Base-by-base conservation (phyloP, 805 yeast species). In the Candida maris region DNA sequence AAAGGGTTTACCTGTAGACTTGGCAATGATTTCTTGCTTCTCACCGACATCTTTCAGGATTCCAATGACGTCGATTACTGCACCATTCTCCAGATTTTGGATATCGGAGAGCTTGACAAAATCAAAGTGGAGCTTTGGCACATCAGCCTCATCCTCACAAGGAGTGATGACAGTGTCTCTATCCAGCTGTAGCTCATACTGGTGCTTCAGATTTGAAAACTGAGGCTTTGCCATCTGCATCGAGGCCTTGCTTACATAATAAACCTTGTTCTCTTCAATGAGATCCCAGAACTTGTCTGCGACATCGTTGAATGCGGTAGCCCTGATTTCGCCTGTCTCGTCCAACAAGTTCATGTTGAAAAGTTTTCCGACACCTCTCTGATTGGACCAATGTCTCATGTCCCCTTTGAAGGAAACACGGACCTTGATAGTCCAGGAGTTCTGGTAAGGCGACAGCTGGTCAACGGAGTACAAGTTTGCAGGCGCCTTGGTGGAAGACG, bases 301-400 rank as follows among this genome's bases (percentile, higher is more conserved):
- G 51, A 75, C 73, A 25, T 86, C 91, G 59, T 85, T 85, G 63
- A 93, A 93, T 2, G 93, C 96, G 3, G 97, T 88, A 8, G 96
- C 97, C 54, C 93, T 75, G 50, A 93, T 93, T 66, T 93, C 97
- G 52, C 93, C 96, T 5, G 96, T 84, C 58, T 93, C 95, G 58
- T 93, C 98, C 39, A 91, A 65, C 40, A 93, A 78, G 49, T 87
- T 86, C 20, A 87, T 85, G 51, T 82, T 84, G 68, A 93, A 88
- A 41, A 93, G 71, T 60, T 85, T 85, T 37, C 98, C 98, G 45
- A 81, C 86, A 39, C 96, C 96, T 51, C 80, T 75, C 44, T 77
- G 81, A 51, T 85, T 87, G 35, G 85, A 77, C 91, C 91, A 93
- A 24, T 85, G 85, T 61, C 86, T 80, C 49, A 91, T 72, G 43